Percentiles rank a stretch among this genome's conserved stretches.
Evolutionary conservation across 1,284 basidiomycete species (phyloP).

Genomic region (Fistulina hepatica): DNA sequence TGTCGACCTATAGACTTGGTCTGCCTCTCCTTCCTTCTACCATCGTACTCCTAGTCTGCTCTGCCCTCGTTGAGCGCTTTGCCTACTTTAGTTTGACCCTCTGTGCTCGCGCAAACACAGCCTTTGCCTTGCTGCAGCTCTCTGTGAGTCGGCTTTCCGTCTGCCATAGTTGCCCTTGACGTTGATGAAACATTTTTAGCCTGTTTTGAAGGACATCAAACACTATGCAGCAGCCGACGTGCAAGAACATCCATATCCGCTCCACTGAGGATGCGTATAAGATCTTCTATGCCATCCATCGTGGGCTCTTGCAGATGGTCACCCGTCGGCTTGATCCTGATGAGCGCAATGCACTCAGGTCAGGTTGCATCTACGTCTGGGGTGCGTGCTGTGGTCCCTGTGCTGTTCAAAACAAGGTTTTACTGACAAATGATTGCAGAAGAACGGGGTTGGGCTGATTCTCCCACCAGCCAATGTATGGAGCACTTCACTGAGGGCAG

Average conservation of each 20-base stretch:
- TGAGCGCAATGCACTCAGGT: conserved; percentile 47
- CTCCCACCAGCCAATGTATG: conserved; percentile 68
- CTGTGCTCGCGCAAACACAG: too few relatives aligned
- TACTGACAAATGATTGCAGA: too few relatives aligned
- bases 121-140: conserved; percentile 9
- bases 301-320: conserved; percentile 58
- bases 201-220: too few relatives aligned
- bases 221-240: conserved; percentile 68
- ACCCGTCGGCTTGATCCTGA: conserved; percentile 69
- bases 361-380: conserved; percentile 77
- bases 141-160: conserved; percentile 6
- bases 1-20: too few relatives aligned
- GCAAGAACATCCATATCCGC: conserved; percentile 58
- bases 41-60: too few relatives aligned
- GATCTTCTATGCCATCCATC: conserved; percentile 65
- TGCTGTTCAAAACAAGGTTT: too few relatives aligned
- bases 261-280: conserved; percentile 69
- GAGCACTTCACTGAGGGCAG: conserved; percentile 71
- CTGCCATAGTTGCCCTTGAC: too few relatives aligned
- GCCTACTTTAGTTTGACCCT: too few relatives aligned
- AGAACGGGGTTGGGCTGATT: conserved; percentile 49
- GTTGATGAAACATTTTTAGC: too few relatives aligned
- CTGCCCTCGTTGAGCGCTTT: too few relatives aligned
- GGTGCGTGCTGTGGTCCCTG: too few relatives aligned
- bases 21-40: too few relatives aligned